Base-by-base conservation (phyloP, 441 rosid genomes). In the Adansonia gregorii region DNA sequence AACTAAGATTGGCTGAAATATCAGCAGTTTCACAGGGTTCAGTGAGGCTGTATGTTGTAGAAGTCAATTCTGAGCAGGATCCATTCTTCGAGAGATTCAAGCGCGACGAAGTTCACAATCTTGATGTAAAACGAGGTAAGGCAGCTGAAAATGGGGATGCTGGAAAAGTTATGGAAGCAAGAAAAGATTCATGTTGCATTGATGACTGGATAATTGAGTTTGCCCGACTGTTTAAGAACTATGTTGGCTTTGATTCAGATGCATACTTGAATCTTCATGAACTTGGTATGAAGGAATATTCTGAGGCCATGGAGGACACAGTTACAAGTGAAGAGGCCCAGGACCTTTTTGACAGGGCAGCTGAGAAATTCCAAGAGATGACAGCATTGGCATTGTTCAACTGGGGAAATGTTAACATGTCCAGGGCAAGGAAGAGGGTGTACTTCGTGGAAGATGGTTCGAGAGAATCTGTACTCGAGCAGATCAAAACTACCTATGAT, bases 241-340 rank as follows among this genome's bases (percentile, higher is more conserved):
- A 85, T 65, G 90, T 88, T 41, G 89, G 86, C 15, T 70, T 91
- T 73, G 91, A 89, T 82, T 83, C 88, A 35, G 85, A 87, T 81
- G 67, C 86, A 81, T 88, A 82, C 75, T 78, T 88, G 87, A 86
- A 85, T 75, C 88, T 89, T 75, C 92, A 91, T 74, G 90, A 91
- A 77, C 86, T 89, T 43, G 88, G 89, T 35, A 86, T 89, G 90
- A 89, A 91, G 76, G 80, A 85, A 51, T 89, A 86, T 80, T 85
- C 89, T 15, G 95, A 91, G 81, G 90, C 90, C 75, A 88, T 89
- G 89, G 93, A 91, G 86, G 93, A 89, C 70, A 84, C 88, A 7
- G 88, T 86, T 67, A 91, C 93, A 3, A 85, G 93, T 67, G 91
- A 89, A 82, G 90, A 86, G 79, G 91, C 93, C 39, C 93, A 89